These are phyloP conservation scores for Leishmania lainsoni DNA, from an alignment of 208 protist species.

Conservation along the genomic window DNA sequence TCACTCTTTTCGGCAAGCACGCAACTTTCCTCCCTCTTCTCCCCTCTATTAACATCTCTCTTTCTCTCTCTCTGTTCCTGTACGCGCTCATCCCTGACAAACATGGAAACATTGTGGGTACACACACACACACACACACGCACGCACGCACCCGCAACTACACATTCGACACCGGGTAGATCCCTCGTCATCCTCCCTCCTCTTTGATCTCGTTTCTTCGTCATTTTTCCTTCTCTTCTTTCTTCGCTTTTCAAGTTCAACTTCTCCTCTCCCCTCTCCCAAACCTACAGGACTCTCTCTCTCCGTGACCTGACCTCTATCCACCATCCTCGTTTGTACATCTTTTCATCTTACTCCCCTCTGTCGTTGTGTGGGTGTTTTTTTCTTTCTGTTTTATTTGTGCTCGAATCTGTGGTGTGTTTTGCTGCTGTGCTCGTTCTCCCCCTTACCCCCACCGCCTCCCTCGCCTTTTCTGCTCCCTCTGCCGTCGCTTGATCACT, in stretches of 20 bases:
- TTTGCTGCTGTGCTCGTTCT: not conserved
- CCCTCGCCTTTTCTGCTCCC: not conserved
- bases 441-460: not conserved
- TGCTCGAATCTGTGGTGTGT: not conserved
- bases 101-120: not conserved
- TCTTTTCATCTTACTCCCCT: not conserved
- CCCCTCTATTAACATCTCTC: not conserved
- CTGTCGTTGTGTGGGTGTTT: not conserved
- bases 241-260: not conserved
- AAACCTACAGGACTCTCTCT: not conserved
- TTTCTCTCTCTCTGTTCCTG: not conserved
- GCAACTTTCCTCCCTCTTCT: not conserved
- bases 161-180: not conserved
- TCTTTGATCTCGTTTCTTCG: not conserved
- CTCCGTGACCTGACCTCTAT: not conserved
- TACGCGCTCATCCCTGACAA: not conserved
- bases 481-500: not conserved
- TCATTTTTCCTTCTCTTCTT: not conserved
- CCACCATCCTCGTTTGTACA: not conserved
- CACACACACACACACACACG: too few species aligned
- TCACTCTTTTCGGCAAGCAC: not conserved
- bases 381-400: not conserved
- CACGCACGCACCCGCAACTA: not conserved
- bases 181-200: not conserved
- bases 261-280: not conserved